Evolutionary conservation across 106 monocot genomes (phyloP).

Genomic region (Ottelia alismoides): DNA sequence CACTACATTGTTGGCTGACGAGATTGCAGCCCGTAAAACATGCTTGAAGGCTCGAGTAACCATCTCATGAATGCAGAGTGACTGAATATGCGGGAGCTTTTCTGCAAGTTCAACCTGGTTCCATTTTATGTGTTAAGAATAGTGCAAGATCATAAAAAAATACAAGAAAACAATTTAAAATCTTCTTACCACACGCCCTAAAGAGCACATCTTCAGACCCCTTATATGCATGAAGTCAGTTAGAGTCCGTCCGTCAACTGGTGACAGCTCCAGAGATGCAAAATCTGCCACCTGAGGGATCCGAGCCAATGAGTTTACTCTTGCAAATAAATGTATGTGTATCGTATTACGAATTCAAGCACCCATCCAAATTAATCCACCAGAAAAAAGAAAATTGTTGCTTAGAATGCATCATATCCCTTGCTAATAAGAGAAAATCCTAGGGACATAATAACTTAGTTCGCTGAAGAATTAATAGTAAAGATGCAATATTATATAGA

Average conservation of each 20-base stretch:
- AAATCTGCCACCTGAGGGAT: conserved; percentile 73
- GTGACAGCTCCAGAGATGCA: conserved; percentile 92
- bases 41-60: conserved; percentile 79
- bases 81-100: conserved; percentile 78
- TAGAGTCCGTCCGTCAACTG: conserved; percentile 84
- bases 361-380: too few species aligned
- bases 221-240: conserved; percentile 94
- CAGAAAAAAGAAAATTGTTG: too few species aligned
- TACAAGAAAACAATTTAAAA: too few species aligned
- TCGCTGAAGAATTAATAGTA: too few species aligned
- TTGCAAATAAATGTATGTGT: too few species aligned
- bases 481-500: too few species aligned
- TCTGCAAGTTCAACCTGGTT: conserved; percentile 72
- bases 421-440: too few species aligned
- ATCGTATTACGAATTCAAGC: too few species aligned
- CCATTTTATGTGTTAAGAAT: not conserved
- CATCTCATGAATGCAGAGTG: conserved; percentile 91
- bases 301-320: too few species aligned
- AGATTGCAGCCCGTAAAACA: conserved; percentile 60
- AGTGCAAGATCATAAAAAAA: not conserved
- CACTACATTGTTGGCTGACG: conserved; percentile 35
- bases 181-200: conserved; percentile 78
- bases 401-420: too few species aligned
- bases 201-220: conserved; percentile 74
- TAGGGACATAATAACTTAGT: too few species aligned